Evolutionary conservation across 495 filamentous ascomycete species (phyloP).

Genomic region (Aspergillus cristatus): DNA sequence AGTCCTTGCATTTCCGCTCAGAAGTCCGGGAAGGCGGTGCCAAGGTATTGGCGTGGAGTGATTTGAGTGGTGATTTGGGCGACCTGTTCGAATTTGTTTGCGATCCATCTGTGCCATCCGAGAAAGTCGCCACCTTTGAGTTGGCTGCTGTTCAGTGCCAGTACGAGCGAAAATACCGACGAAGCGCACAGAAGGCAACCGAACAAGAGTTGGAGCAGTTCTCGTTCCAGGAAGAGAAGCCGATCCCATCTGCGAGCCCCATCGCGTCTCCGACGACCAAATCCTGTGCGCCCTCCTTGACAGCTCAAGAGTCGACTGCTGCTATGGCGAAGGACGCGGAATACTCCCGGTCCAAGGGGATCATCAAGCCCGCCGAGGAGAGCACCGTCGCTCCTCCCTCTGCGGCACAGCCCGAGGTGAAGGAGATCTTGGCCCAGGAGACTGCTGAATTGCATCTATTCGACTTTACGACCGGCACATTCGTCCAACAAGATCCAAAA

Average conservation of each 20-base stretch:
- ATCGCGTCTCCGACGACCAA: slow-evolving; percentile 54
- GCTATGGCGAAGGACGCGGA: slow-evolving; percentile 40
- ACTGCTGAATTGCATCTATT: slow-evolving; percentile 84
- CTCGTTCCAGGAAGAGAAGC: slow-evolving; percentile 65
- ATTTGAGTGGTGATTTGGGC: slow-evolving; percentile 84
- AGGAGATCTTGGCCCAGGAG: slow-evolving; percentile 67
- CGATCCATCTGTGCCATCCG: slow-evolving; percentile 57
- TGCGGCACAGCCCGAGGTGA: slow-evolving; percentile 54
- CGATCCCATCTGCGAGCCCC: slow-evolving; percentile 76
- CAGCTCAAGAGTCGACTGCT: slow-evolving; percentile 24
- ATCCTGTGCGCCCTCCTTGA: slow-evolving; percentile 20
- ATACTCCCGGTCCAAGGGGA: slow-evolving; percentile 33
- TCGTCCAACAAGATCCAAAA: slow-evolving; percentile 67
- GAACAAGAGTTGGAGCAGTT: slow-evolving; percentile 75
- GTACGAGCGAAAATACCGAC: slow-evolving; percentile 89
- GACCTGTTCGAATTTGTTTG: slow-evolving; percentile 97
- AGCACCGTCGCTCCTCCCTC: slow-evolving; percentile 44
- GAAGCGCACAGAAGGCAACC: slow-evolving; percentile 67
- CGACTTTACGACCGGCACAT: slow-evolving; percentile 75
- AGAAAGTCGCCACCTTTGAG: slow-evolving; percentile 72
- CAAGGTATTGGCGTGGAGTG: slow-evolving; percentile 86
- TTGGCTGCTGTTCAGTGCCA: slow-evolving; percentile 84
- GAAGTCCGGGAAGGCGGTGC: slow-evolving; percentile 68
- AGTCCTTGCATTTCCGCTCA: slow-evolving; percentile 77
- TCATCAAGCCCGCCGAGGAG: slow-evolving; percentile 22